phyloP scores from a whole-genome alignment of 805 yeast genomes.

The Sungouiozyma intestinalis region DNA sequence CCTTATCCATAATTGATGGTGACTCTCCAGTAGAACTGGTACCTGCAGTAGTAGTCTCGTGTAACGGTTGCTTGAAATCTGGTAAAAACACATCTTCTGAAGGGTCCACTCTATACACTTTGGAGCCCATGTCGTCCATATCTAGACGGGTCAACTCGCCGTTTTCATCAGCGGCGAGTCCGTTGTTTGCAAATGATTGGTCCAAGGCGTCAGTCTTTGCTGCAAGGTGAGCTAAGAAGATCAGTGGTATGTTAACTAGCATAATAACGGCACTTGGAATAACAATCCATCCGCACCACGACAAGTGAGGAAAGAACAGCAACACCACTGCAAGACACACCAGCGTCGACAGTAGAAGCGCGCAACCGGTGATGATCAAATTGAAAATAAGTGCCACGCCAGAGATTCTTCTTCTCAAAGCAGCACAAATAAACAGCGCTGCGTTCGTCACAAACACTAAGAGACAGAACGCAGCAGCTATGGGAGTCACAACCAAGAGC shows the following conservation, averaged over 20 bases:
- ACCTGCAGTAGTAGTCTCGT: neutral
- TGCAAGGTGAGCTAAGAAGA: constrained; percentile 32
- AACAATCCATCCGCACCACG: constrained; percentile 67
- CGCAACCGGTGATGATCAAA: constrained; percentile 36
- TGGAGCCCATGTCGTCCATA: neutral
- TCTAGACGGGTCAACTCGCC: neutral
- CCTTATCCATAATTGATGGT: neutral
- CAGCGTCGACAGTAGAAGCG: constrained; percentile 45
- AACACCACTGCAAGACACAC: constrained; percentile 45
- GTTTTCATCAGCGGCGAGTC: too few relatives aligned
- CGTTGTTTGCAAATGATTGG: constrained; percentile 9
- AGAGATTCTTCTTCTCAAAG: constrained; percentile 6
- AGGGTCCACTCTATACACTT: neutral
- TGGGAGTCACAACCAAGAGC: constrained; percentile 49
- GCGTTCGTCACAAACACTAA: constrained; percentile 33
- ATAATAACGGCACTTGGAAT: constrained; percentile 55
- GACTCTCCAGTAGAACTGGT: neutral
- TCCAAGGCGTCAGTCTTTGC: constrained; percentile 8
- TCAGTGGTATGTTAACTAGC: constrained; percentile 41
- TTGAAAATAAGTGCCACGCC: constrained; percentile 33
- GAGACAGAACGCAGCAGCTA: constrained; percentile 56
- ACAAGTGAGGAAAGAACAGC: constrained; percentile 51
- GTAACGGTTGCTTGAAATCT: neutral
- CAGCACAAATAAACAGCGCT: constrained; percentile 24
- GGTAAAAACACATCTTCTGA: neutral